These are phyloP conservation scores for Leucaena leucocephala DNA, from an alignment of 306 rosid species.

Conservation along the genomic window DNA sequence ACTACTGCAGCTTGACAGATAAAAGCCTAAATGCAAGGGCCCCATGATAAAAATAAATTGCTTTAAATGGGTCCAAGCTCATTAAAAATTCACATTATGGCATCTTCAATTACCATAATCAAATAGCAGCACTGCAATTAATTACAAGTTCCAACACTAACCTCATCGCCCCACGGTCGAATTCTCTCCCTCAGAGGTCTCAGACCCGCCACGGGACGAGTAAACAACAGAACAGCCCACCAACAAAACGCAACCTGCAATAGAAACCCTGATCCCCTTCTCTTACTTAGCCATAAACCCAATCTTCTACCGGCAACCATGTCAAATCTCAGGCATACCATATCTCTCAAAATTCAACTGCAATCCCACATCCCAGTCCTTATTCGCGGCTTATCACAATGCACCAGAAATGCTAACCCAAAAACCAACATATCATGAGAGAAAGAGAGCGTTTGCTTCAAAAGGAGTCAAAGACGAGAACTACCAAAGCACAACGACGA, in stretches of 20 bases:
- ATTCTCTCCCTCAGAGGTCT: constrained; percentile 90
- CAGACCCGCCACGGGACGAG: constrained; percentile 66
- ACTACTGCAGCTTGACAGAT: neutral
- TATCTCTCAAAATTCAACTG: constrained; percentile 45
- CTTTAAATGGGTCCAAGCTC: neutral
- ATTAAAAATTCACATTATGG: neutral
- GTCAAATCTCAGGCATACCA: constrained; percentile 44
- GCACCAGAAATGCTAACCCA: constrained; percentile 39
- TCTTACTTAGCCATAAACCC: constrained; percentile 41
- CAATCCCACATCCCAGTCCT: constrained; percentile 39
- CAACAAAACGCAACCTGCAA: constrained; percentile 46
- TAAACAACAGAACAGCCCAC: constrained; percentile 49
- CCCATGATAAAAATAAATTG: neutral
- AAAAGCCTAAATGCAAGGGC: neutral
- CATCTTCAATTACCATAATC: constrained; percentile 2
- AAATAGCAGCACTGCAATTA: neutral
- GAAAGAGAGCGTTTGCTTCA: constrained; percentile 71
- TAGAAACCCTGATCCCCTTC: constrained; percentile 46
- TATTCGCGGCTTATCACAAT: constrained; percentile 36
- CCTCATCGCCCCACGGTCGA: constrained; percentile 98
- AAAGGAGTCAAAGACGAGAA: constrained; percentile 65
- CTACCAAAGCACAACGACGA: constrained; percentile 50
- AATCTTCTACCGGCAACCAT: constrained; percentile 52
- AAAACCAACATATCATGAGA: constrained; percentile 56
- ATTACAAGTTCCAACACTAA: constrained; percentile 39